Percentiles rank a stretch among this genome's conserved stretches.
Conservation (phyloP, 108 stramenopile genomes). For the Asterionellopsis glacialis region DNA sequence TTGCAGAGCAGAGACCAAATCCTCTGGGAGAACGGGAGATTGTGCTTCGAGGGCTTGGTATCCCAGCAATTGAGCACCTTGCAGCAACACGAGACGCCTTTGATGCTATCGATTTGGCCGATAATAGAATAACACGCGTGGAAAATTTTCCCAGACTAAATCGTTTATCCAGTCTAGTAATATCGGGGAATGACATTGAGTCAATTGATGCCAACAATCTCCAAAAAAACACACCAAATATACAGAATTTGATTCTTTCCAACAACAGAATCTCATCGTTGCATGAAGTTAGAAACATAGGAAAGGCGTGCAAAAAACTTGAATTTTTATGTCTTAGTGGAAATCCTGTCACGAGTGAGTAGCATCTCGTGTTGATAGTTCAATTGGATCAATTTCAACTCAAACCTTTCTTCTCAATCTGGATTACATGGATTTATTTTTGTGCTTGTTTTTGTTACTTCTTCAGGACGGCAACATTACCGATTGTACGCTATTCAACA, state of each 20-base stretch:
- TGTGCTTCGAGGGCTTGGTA: constrained; percentile 70
- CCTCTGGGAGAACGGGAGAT: constrained; percentile 78
- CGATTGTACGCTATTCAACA: constrained; percentile 59
- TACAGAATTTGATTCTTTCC: constrained; percentile 49
- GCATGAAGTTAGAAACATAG: constrained; percentile 60
- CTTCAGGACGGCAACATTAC: constrained; percentile 78
- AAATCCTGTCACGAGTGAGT: constrained; percentile 84
- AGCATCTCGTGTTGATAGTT: not conserved
- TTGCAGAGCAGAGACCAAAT: constrained; percentile 82
- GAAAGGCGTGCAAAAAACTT: constrained; percentile 60
- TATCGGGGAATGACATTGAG: constrained; percentile 62
- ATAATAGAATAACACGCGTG: constrained; percentile 63
- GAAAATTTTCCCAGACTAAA: constrained; percentile 73
- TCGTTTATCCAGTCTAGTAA: constrained; percentile 40
- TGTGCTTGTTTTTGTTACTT: not conserved
- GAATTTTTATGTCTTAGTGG: constrained; percentile 62
- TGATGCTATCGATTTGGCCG: constrained; percentile 74
- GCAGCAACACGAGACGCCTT: constrained; percentile 71
- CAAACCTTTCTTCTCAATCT: constrained; percentile 16
- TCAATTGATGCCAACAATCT: constrained; percentile 55
- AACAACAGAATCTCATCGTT: constrained; percentile 63
- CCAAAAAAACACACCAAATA: constrained; percentile 47
- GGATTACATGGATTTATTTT: not conserved
- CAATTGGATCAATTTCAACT: constrained; percentile 10
- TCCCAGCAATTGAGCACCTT: constrained; percentile 75